Percentiles rank a stretch among this genome's conserved stretches.
Conservation (phyloP, 306 rosid genomes). For the Trifolium pratense region DNA sequence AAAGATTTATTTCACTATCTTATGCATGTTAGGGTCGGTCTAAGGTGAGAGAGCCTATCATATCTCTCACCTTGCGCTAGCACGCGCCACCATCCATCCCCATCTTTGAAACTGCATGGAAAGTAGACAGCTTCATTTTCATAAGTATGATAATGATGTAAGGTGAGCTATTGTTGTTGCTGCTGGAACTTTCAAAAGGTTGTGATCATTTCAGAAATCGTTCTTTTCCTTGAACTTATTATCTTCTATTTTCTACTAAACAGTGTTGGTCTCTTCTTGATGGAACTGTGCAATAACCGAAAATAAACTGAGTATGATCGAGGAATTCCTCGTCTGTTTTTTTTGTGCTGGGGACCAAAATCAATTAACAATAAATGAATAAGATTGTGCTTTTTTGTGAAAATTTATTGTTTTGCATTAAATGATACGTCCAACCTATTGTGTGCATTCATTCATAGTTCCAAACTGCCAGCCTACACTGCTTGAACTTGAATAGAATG, state of each 20-base stretch:
- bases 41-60: no score
- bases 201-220: neutral
- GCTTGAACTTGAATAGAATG: neutral
- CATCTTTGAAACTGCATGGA: neutral
- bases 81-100: no score
- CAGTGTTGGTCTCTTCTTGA: neutral
- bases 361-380: neutral
- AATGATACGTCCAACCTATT: neutral
- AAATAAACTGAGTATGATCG: neutral
- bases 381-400: no score
- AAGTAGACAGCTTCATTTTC: neutral
- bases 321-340: neutral
- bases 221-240: constrained; percentile 2
- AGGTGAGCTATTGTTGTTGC: neutral
- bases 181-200: neutral
- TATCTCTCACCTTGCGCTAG: no score
- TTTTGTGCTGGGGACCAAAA: constrained; percentile 12
- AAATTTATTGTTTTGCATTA: neutral
- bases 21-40: no score
- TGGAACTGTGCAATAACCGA: neutral
- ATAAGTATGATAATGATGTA: neutral
- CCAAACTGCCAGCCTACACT: neutral
- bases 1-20: no score
- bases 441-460: neutral
- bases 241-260: neutral